Base-by-base conservation (phyloP, 257 asterid species). In the Parsonsia alboflavescens region DNA sequence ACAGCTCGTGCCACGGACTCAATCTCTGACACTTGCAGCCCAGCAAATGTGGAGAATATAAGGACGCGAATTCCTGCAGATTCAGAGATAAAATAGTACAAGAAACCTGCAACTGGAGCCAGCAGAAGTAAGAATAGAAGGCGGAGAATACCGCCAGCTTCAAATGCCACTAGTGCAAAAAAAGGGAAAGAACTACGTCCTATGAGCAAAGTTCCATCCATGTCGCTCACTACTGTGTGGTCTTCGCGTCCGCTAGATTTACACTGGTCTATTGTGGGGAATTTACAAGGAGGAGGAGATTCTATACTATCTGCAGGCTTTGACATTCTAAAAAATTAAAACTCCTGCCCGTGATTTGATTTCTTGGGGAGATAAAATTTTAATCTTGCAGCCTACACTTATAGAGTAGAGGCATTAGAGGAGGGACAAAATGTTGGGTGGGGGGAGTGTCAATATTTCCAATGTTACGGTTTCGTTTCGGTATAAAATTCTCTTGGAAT, bases 1-100 rank as follows among this genome's bases (percentile, higher is more conserved):
- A 91, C 96, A 1, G 93, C 95, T 0, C 89, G 88, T 2, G 96
- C 93, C 22, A 85, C 89, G 0, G 93, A 89, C 68, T 90, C 91
- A 13, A 88, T 85, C 19, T 75, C 79, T 0, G 89, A 84, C 7
- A 85, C 84, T 57, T 74, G 80, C 86, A 87, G 77, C 3, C 97
- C 96, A 8, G 80, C 84, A 66, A 86, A 89, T 0, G 95, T 78
- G 0, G 89, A 84, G 57, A 91, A 90, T 46, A 91, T 78, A 0
- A 90, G 89, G 0, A 91, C 87, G 0, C 77, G 86, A 45, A 91
- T 83, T 5, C 95, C 95, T 0, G 89, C 91, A 0, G 95, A 82
- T 75, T 89, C 95, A 0, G 95, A 89, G 48, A 87, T 46, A 73
- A 84, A 74, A 49, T 88, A 85, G 83, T 91, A 86, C 16, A 91